Evolutionary conservation across 305 asterid genomes (phyloP).

Genomic region (Fraxinus velutina): DNA sequence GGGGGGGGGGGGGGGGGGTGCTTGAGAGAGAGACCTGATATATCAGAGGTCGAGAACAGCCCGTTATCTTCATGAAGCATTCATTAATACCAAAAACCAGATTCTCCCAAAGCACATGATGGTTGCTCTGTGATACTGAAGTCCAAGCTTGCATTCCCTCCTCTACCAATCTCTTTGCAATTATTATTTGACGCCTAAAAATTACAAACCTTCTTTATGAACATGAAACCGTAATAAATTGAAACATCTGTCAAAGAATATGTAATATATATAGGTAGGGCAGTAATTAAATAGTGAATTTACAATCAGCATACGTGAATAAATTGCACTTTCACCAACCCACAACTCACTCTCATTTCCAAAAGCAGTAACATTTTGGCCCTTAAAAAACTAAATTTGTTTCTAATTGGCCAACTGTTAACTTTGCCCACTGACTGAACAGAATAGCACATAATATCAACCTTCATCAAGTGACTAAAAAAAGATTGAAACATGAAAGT

Average conservation of each 20-base stretch:
- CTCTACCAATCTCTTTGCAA: conserved; percentile 69
- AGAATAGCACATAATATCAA: neutral
- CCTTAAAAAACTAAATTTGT: neutral
- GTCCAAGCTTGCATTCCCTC: conserved; percentile 75
- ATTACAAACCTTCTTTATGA: conserved; percentile 17
- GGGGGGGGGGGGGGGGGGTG: neutral
- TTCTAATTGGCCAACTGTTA: neutral
- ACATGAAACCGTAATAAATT: conserved; percentile 12
- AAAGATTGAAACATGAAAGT: neutral
- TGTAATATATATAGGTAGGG: neutral
- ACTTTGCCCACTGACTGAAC: neutral
- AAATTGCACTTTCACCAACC: neutral
- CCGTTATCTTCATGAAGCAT: conserved; percentile 54
- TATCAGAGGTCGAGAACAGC: conserved; percentile 59
- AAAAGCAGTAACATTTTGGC: conserved; percentile 3
- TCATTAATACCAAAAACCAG: conserved; percentile 47
- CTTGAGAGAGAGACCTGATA: conserved; percentile 45
- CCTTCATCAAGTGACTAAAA: neutral
- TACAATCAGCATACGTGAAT: neutral
- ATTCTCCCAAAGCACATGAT: conserved; percentile 72
- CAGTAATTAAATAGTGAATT: neutral
- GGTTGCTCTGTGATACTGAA: conserved; percentile 47
- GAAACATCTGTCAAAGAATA: neutral
- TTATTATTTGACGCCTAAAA: conserved; percentile 69
- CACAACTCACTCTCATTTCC: neutral